Evolutionary conservation across 192 early-diverging fungal genomes (phyloP).

Genomic region (Geosiphon pyriformis): DNA sequence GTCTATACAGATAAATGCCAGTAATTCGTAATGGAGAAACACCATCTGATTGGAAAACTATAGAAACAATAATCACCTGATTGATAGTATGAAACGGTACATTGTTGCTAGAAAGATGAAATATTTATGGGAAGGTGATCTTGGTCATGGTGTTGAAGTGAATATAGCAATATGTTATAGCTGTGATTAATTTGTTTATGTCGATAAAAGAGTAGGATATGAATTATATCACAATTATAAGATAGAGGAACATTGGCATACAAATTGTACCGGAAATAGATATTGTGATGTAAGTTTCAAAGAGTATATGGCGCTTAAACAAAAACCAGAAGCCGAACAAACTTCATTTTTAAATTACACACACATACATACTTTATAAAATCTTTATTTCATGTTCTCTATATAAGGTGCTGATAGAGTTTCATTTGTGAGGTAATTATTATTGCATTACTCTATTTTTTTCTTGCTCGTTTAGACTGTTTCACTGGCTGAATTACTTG

Average conservation of each 20-base stretch:
- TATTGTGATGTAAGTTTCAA: conserved; percentile 6
- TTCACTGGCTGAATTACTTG: background rate
- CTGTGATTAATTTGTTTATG: conserved; percentile 2
- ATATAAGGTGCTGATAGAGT: background rate
- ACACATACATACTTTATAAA: too few relatives aligned
- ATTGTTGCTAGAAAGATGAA: conserved; percentile 8
- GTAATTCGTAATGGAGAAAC: conserved; percentile 17
- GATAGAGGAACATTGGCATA: background rate
- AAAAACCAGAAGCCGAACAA: background rate
- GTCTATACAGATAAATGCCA: conserved; percentile 14
- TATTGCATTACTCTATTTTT: background rate
- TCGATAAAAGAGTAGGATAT: background rate
- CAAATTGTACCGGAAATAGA: conserved; percentile 5
- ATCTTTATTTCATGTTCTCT: too few relatives aligned
- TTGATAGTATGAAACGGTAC: conserved; percentile 2
- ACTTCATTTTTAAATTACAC: too few relatives aligned
- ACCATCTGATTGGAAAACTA: conserved; percentile 16
- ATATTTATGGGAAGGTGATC: conserved; percentile 13
- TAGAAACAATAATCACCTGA: conserved; percentile 10
- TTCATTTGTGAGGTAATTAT: background rate
- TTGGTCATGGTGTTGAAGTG: background rate
- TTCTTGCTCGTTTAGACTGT: background rate
- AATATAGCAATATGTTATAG: conserved; percentile 16
- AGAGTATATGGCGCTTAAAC: background rate
- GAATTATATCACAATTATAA: background rate